phyloP scores from a whole-genome alignment of 192 early-diverging fungal genomes.

The Backusella morwellensis region DNA sequence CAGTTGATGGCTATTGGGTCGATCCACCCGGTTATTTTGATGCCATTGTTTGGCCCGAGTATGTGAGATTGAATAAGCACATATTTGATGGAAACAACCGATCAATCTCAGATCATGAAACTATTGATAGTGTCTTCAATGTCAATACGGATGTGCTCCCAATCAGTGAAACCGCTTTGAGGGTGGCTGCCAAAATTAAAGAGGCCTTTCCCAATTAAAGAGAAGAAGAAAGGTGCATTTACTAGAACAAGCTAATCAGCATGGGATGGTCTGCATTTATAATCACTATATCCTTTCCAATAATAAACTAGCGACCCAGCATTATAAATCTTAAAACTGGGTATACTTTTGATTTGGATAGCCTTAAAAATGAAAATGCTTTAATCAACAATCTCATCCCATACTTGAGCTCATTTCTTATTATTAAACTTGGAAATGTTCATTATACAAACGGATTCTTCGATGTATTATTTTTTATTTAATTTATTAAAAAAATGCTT shows the following conservation, averaged over 20 bases:
- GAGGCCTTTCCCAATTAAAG: not conserved
- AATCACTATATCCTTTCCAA: too few relatives aligned
- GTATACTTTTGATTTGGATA: too few relatives aligned
- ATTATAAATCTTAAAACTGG: too few relatives aligned
- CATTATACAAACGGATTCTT: not conserved
- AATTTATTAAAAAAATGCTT: not conserved
- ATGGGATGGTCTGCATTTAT: too few relatives aligned
- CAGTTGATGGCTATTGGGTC: conserved; percentile 73
- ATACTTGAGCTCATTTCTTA: too few relatives aligned
- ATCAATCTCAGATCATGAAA: not conserved
- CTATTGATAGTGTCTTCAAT: conserved; percentile 7
- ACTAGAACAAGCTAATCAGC: too few relatives aligned
- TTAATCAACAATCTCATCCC: too few relatives aligned
- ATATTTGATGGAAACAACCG: conserved; percentile 16
- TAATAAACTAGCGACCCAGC: too few relatives aligned
- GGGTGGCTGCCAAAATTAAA: not conserved
- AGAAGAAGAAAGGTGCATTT: not conserved
- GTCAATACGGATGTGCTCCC: conserved; percentile 23
- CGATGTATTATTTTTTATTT: not conserved
- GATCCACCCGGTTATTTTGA: conserved; percentile 82
- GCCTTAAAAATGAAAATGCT: too few relatives aligned
- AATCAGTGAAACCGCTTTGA: conserved; percentile 17
- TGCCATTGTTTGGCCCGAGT: conserved; percentile 75
- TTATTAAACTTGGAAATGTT: not conserved
- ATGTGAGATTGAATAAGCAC: conserved; percentile 45